phyloP scores from a whole-genome alignment of 164 flowering plant species.

The Cinnamomum chago region DNA sequence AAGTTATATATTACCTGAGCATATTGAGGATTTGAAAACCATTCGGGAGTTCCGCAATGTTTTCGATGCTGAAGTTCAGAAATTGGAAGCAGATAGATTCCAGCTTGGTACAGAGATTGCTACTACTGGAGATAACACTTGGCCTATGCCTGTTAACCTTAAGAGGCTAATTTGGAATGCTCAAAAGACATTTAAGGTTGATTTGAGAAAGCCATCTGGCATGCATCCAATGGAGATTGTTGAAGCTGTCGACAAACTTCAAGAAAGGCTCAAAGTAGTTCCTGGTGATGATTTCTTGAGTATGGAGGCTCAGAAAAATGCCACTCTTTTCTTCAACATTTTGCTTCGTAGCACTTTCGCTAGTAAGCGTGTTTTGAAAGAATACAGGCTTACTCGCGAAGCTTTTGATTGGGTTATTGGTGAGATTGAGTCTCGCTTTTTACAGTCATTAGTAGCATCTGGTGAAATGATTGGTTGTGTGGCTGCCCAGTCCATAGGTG shows the following conservation, averaged over 20 bases:
- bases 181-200: conserved; percentile 91
- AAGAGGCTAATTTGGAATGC: conserved; percentile 94
- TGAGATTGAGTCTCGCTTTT: conserved; percentile 90
- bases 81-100: conserved; percentile 78
- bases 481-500: conserved; percentile 99
- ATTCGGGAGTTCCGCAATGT: conserved; percentile 57
- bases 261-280: conserved; percentile 91
- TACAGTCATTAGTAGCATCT: conserved; percentile 93
- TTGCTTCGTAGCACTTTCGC: conserved; percentile 92
- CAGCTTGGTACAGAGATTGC: conserved; percentile 96
- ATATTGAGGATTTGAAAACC: conserved; percentile 71
- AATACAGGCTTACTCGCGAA: conserved; percentile 84
- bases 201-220: conserved; percentile 77
- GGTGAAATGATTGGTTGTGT: conserved; percentile 99
- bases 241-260: conserved; percentile 92
- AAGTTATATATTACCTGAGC: conserved; percentile 74
- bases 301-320: conserved; percentile 96
- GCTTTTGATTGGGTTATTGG: conserved; percentile 99
- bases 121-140: conserved; percentile 83
- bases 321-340: conserved; percentile 86
- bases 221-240: conserved; percentile 99
- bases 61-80: conserved; percentile 91
- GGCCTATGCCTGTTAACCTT: conserved; percentile 96
- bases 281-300: conserved; percentile 91
- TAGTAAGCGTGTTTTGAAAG: conserved; percentile 87